phyloP scores from a whole-genome alignment of 257 asterid genomes.

The Henckelia pumila region DNA sequence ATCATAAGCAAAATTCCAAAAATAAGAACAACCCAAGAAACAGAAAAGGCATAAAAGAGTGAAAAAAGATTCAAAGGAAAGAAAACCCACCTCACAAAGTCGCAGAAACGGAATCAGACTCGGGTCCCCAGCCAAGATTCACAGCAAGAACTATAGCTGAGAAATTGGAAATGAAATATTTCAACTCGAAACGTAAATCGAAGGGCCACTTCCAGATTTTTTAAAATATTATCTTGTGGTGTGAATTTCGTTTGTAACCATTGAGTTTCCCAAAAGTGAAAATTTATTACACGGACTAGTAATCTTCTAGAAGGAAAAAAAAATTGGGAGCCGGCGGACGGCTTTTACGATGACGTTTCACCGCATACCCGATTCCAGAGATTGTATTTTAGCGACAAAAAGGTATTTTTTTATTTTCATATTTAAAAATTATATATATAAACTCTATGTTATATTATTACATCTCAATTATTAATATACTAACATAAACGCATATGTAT shows the following conservation, averaged over 20 bases:
- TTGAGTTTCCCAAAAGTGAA: not conserved
- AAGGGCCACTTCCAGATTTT: constrained; percentile 18
- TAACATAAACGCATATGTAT: too few relatives aligned
- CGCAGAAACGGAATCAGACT: constrained; percentile 9
- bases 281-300: constrained; percentile 25
- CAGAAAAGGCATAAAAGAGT: not conserved
- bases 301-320: constrained; percentile 9
- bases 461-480: too few relatives aligned
- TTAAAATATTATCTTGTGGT: not conserved
- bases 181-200: not conserved
- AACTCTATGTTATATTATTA: too few relatives aligned
- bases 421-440: too few relatives aligned
- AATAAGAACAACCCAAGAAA: constrained; percentile 3
- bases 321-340: constrained; percentile 31
- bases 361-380: not conserved
- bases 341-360: constrained; percentile 19
- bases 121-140: not conserved
- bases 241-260: not conserved
- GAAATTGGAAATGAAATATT: not conserved
- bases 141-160: not conserved
- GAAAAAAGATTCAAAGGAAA: not conserved
- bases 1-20: not conserved
- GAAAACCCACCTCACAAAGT: constrained; percentile 29
- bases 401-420: too few relatives aligned
- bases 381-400: not conserved